Conservation (phyloP, 1,284 basidiomycete genomes). For the Puccinia coronata region DNA sequence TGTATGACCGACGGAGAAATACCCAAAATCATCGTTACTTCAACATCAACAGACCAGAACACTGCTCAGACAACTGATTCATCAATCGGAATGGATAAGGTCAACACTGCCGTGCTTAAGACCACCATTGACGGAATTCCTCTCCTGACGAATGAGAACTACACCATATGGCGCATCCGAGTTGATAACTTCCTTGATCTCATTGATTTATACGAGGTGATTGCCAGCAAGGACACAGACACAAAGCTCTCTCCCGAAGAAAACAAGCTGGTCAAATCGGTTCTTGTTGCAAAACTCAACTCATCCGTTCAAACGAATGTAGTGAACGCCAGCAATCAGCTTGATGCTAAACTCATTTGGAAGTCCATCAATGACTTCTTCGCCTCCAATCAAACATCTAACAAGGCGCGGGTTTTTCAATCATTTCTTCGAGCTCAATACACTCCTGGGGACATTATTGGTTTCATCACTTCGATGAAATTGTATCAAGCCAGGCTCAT, state of each 20-base stretch:
- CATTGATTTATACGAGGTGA: neutral
- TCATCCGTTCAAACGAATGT: neutral
- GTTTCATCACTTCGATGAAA: neutral
- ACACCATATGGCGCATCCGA: neutral
- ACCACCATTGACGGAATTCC: neutral
- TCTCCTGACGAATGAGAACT: constrained; percentile 3
- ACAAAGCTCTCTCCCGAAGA: neutral
- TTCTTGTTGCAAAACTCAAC: neutral
- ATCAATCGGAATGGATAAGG: neutral
- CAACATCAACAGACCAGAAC: too few relatives aligned
- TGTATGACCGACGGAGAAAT: too few relatives aligned
- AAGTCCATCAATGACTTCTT: neutral
- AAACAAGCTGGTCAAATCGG: neutral
- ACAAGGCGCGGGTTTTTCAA: neutral
- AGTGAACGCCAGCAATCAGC: neutral
- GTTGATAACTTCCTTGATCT: neutral
- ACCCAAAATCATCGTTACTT: too few relatives aligned
- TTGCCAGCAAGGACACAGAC: neutral
- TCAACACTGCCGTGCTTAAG: neutral
- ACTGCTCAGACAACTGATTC: neutral
- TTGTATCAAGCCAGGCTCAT: neutral
- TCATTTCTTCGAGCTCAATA: neutral
- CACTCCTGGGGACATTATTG: neutral
- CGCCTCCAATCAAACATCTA: neutral
- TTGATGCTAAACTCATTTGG: constrained; percentile 7